Evolutionary conservation across 2,329 filamentous ascomycete species (phyloP).

Genomic region (Dactylellina cionopaga): DNA sequence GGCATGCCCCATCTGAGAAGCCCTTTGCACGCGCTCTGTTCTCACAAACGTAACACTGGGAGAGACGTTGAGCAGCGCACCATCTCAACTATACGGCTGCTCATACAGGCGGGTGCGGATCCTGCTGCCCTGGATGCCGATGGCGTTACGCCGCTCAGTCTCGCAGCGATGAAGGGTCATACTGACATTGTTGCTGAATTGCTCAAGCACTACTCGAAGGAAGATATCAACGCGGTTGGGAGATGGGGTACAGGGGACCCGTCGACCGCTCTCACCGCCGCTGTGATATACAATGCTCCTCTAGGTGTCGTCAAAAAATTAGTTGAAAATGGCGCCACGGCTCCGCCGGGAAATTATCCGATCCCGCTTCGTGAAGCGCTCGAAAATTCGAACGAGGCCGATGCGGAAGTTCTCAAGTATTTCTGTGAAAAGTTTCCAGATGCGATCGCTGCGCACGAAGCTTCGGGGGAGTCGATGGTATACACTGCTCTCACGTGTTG

Average conservation of each 20-base stretch:
- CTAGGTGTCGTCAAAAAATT: background rate
- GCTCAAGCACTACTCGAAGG: background rate
- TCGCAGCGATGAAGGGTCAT: slow-evolving; percentile 5
- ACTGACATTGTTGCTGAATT: background rate
- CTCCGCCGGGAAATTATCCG: background rate
- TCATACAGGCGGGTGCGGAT: slow-evolving; percentile 7
- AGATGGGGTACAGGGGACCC: slow-evolving; percentile 2
- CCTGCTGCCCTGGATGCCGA: slow-evolving; percentile 15
- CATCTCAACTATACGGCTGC: background rate
- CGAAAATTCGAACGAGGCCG: background rate
- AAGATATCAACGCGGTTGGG: slow-evolving; percentile 20
- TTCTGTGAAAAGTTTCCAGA: slow-evolving; percentile 7
- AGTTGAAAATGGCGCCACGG: background rate
- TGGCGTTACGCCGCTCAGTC: slow-evolving; percentile 19
- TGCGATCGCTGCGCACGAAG: background rate
- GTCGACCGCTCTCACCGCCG: slow-evolving; percentile 20
- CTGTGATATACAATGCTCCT: slow-evolving; percentile 1
- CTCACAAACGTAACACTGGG: background rate
- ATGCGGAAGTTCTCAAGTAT: background rate
- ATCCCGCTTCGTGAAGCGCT: slow-evolving; percentile 2
- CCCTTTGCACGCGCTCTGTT: slow-evolving; percentile 16
- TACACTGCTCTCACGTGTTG: background rate
- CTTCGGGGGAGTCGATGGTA: background rate
- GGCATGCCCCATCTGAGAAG: slow-evolving; percentile 5
- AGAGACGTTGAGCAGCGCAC: background rate